phyloP scores from a whole-genome alignment of 2,329 filamentous ascomycete genomes.

The Ceratocystis cubensis region DNA sequence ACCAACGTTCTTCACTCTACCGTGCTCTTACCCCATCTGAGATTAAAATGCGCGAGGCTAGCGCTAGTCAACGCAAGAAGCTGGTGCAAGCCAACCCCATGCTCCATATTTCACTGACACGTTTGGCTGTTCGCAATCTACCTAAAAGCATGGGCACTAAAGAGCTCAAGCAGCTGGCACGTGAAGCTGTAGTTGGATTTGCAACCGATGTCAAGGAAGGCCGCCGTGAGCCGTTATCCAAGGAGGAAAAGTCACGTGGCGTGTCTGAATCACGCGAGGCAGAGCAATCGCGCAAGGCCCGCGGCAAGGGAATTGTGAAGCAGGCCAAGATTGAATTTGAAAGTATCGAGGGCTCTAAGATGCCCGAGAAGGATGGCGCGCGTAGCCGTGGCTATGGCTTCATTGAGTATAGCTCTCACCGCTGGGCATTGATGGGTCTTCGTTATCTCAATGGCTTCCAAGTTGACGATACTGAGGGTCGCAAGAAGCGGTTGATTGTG shows the following conservation, averaged over 20 bases:
- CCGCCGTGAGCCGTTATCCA: slow-evolving; percentile 64
- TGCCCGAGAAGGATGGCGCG: slow-evolving; percentile 65
- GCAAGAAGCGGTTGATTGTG: slow-evolving; percentile 79
- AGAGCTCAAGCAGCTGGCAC: slow-evolving; percentile 78
- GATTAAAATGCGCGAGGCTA: slow-evolving; percentile 76
- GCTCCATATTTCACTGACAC: slow-evolving; percentile 76
- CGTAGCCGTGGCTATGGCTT: slow-evolving; percentile 91
- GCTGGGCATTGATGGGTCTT: slow-evolving; percentile 87
- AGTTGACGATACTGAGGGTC: slow-evolving; percentile 50
- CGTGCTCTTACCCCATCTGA: slow-evolving; percentile 64
- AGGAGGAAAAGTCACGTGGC: slow-evolving; percentile 72
- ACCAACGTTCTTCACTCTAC: slow-evolving; percentile 65
- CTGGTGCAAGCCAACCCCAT: slow-evolving; percentile 84
- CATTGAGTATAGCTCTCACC: slow-evolving; percentile 88
- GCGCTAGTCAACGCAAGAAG: slow-evolving; percentile 73
- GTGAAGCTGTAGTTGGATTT: slow-evolving; percentile 88
- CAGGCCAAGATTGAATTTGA: slow-evolving; percentile 96
- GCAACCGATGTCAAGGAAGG: slow-evolving; percentile 77
- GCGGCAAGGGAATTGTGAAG: slow-evolving; percentile 74
- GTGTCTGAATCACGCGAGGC: slow-evolving; percentile 68
- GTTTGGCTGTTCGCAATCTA: slow-evolving; percentile 82
- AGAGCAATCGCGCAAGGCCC: slow-evolving; percentile 64
- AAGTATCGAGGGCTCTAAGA: slow-evolving; percentile 70
- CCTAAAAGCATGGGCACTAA: slow-evolving; percentile 74
- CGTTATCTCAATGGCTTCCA: slow-evolving; percentile 79